Evolutionary conservation across 805 yeast genomes (phyloP).

Genomic region (Wickerhamiella vanderwaltii): DNA sequence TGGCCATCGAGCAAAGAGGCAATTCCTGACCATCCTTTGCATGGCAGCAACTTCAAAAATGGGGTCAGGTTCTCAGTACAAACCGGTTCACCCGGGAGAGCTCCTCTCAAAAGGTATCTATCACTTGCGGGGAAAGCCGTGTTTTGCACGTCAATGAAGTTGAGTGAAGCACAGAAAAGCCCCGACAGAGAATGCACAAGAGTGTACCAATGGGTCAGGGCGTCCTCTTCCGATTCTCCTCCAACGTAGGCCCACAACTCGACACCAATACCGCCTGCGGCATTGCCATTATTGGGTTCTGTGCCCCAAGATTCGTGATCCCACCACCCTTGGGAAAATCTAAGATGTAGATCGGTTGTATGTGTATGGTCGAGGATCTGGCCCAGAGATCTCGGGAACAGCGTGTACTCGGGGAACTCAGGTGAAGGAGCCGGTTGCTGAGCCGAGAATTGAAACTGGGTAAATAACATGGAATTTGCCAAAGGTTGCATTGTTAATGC

Average conservation of each 20-base stretch:
- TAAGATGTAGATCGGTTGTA: slow-evolving; percentile 63
- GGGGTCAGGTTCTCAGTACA: slow-evolving; percentile 97
- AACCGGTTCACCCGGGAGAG: slow-evolving; percentile 87
- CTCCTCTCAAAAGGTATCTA: slow-evolving; percentile 45
- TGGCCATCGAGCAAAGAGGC: slow-evolving; percentile 82
- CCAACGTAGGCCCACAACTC: slow-evolving; percentile 83
- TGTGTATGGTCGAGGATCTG: slow-evolving; percentile 57
- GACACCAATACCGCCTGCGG: slow-evolving; percentile 88
- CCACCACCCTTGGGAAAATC: slow-evolving; percentile 95
- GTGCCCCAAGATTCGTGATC: slow-evolving; percentile 80
- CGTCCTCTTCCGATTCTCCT: slow-evolving; percentile 42
- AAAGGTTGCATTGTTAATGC: slow-evolving; percentile 52
- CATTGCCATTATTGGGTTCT: slow-evolving; percentile 57
- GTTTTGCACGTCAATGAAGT: slow-evolving; percentile 67
- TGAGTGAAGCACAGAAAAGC: slow-evolving; percentile 85
- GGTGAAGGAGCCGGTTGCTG: slow-evolving; percentile 11
- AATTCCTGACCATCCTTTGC: slow-evolving; percentile 83
- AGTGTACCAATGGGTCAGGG: slow-evolving; percentile 54
- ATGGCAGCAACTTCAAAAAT: slow-evolving; percentile 75
- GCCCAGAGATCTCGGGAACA: slow-evolving; percentile 69
- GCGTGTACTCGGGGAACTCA: slow-evolving; percentile 22
- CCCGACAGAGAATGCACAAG: slow-evolving; percentile 75
- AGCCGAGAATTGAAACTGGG: slow-evolving; percentile 53
- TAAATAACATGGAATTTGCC: slow-evolving; percentile 54
- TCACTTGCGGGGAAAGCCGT: slow-evolving; percentile 45